Evolutionary conservation across 176 grass and related monocot species (phyloP).

Genomic region (Ensete glaucum): DNA sequence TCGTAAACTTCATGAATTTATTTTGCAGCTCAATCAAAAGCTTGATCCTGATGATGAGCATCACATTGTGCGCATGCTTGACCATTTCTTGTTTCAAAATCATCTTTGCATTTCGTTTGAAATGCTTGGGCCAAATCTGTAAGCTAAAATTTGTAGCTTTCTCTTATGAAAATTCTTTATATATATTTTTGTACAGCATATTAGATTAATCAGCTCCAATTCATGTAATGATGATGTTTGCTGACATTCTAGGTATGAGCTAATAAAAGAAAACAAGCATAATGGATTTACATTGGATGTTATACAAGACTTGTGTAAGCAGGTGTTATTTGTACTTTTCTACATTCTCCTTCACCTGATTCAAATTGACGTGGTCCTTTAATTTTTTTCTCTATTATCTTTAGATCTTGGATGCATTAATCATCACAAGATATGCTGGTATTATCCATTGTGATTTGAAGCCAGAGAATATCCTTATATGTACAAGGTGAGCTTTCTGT

Average conservation of each 20-base stretch:
- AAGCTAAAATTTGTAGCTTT: slow-evolving; percentile 21
- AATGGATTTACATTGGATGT: slow-evolving; percentile 78
- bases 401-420: slow-evolving; percentile 89
- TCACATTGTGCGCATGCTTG: slow-evolving; percentile 93
- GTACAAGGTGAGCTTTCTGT: slow-evolving; percentile 43
- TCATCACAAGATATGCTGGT: slow-evolving; percentile 91
- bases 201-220: slow-evolving; percentile 7
- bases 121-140: slow-evolving; percentile 97
- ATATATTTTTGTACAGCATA: slow-evolving; percentile 1
- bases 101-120: slow-evolving; percentile 98
- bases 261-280: slow-evolving; percentile 74
- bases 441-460: slow-evolving; percentile 99
- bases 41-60: slow-evolving; percentile 94
- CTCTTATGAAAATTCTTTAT: neutral
- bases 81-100: slow-evolving; percentile 74
- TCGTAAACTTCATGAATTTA: no score
- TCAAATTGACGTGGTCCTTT: neutral
- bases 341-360: slow-evolving; percentile 13
- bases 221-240: no score
- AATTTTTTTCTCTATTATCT: slow-evolving; percentile 2
- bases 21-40: slow-evolving; percentile 72
- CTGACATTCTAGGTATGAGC: slow-evolving; percentile 51
- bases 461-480: slow-evolving; percentile 97
- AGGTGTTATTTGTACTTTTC: slow-evolving; percentile 27
- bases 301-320: slow-evolving; percentile 84